phyloP scores from a whole-genome alignment of 208 protist species.

The Crithidia mellificae region DNA sequence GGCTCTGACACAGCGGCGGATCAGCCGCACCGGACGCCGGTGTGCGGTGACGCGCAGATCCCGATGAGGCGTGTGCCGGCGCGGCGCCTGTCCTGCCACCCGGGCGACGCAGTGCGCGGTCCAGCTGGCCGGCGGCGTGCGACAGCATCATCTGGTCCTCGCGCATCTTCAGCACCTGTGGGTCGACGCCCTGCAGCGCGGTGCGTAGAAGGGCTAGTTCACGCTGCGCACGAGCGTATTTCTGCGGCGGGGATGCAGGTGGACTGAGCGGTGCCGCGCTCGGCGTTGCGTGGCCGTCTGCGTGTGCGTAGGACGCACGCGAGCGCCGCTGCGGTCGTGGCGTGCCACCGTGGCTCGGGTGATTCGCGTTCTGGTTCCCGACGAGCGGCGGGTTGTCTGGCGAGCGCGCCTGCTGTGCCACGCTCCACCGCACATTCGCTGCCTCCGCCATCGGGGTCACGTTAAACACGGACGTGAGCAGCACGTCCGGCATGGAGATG shows the following conservation, averaged over 20 bases:
- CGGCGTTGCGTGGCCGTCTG: neutral
- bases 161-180: conserved; percentile 41
- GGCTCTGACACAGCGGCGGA: neutral
- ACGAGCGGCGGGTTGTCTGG: neutral
- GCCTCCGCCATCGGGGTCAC: neutral
- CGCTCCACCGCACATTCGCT: conserved; percentile 1
- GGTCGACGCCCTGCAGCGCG: conserved; percentile 12
- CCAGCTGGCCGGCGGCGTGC: conserved; percentile 47
- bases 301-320: neutral
- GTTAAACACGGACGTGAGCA: neutral
- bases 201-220: conserved; percentile 15
- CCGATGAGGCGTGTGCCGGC: neutral
- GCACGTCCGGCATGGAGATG: neutral
- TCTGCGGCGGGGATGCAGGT: neutral
- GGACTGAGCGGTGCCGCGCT: neutral
- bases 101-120: conserved; percentile 29
- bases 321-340: neutral
- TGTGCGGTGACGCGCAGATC: too few relatives aligned
- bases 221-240: neutral
- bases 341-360: neutral
- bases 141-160: conserved; percentile 70
- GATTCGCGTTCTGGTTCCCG: too few relatives aligned
- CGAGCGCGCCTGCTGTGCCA: conserved; percentile 1
- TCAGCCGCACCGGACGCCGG: too few relatives aligned
- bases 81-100: neutral